These are phyloP conservation scores for Kwoniella sp. DNA, from an alignment of 768 basidiomycete species.

Conservation along the genomic window DNA sequence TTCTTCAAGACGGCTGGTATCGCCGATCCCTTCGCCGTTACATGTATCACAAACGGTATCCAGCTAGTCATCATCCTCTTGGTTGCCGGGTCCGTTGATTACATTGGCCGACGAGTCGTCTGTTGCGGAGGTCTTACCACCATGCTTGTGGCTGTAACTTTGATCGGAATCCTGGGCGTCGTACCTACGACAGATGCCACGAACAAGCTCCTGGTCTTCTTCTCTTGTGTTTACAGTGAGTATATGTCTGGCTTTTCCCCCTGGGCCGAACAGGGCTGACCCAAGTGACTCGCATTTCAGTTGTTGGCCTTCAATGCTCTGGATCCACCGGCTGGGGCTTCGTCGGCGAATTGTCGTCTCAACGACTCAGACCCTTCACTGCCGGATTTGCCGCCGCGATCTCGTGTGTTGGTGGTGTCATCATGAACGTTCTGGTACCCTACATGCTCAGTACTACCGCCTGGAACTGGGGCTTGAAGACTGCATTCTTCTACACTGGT, in stretches of 20 bases:
- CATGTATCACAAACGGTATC: slow-evolving; percentile 30
- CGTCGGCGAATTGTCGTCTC: slow-evolving; percentile 29
- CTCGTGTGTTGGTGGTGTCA: slow-evolving; percentile 28
- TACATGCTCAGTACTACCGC: slow-evolving; percentile 33
- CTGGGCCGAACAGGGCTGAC: neutral
- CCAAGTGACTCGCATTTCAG: neutral
- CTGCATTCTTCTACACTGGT: slow-evolving; percentile 37
- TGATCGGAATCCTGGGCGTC: slow-evolving; percentile 22
- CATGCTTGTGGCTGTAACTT: slow-evolving; percentile 14
- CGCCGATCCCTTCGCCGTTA: slow-evolving; percentile 27
- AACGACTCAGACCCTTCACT: slow-evolving; percentile 26
- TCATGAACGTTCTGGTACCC: slow-evolving; percentile 35
- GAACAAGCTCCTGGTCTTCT: slow-evolving; percentile 26
- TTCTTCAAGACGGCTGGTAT: slow-evolving; percentile 26
- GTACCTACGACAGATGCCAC: slow-evolving; percentile 9
- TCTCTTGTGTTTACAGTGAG: slow-evolving; percentile 34
- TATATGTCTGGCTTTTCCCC: neutral
- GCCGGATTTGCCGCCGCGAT: slow-evolving; percentile 35
- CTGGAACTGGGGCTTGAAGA: slow-evolving; percentile 32
- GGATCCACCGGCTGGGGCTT: slow-evolving; percentile 29
- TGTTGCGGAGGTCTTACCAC: slow-evolving; percentile 23
- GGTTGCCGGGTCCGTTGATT: slow-evolving; percentile 19
- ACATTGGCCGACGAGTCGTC: slow-evolving; percentile 23
- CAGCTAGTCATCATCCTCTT: slow-evolving; percentile 23
- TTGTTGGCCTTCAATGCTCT: slow-evolving; percentile 27